phyloP scores from a whole-genome alignment of 257 asterid genomes.

The Ligustrum vulgare region DNA sequence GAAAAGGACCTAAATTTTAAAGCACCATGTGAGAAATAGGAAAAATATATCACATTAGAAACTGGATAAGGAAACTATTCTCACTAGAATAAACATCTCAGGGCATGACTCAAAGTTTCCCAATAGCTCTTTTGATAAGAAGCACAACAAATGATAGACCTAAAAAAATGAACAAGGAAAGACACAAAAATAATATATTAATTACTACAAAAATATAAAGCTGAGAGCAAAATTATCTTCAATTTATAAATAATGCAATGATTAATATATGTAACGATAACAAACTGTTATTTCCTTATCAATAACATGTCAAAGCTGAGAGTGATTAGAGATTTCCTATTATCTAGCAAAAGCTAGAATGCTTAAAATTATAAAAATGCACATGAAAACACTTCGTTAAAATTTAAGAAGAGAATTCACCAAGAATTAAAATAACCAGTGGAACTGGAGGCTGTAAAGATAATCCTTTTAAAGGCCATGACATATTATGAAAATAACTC shows the following conservation, averaged over 20 bases:
- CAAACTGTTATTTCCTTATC: constrained; percentile 2
- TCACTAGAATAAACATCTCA: constrained; percentile 95
- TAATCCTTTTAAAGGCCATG: constrained; percentile 6
- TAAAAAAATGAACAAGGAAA: constrained; percentile 27
- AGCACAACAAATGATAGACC: constrained; percentile 84
- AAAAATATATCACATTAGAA: constrained; percentile 18
- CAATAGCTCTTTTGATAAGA: constrained; percentile 91
- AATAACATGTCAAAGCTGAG: constrained; percentile 1
- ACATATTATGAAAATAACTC: constrained; percentile 14
- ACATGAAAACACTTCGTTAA: constrained; percentile 1
- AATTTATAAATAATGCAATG: constrained; percentile 8
- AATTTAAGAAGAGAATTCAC: constrained; percentile 7
- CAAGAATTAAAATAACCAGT: constrained; percentile 15
- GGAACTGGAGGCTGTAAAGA: constrained; percentile 9
- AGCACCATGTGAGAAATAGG: constrained; percentile 40
- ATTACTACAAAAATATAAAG: neutral
- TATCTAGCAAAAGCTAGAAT: constrained; percentile 12
- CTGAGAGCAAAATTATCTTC: constrained; percentile 6
- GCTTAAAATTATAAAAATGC: neutral
- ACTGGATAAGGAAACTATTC: constrained; percentile 31
- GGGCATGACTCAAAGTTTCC: constrained; percentile 98
- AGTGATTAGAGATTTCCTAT: constrained; percentile 5
- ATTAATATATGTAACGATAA: neutral
- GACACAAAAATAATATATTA: constrained; percentile 18
- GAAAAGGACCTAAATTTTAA: constrained; percentile 83